Conservation (phyloP, 768 basidiomycete species). For the Russula ochroleuca region DNA sequence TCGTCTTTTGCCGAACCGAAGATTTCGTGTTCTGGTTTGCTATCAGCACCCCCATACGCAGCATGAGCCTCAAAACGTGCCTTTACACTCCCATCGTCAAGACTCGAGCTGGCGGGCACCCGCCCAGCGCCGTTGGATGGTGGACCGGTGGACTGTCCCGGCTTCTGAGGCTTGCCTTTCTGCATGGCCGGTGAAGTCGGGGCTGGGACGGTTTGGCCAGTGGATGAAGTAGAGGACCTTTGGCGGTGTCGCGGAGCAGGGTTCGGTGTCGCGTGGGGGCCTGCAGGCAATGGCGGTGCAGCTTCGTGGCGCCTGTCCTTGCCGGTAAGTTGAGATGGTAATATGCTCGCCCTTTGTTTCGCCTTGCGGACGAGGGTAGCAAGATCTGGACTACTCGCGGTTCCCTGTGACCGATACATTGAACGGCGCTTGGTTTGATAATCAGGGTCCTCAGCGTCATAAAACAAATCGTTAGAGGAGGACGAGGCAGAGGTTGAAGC, state of each 20-base stretch:
- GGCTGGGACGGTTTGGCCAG: conserved; percentile 32
- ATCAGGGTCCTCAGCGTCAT: conserved; percentile 63
- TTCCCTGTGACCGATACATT: conserved; percentile 84
- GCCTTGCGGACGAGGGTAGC: conserved; percentile 83
- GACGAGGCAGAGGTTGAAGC: conserved; percentile 45
- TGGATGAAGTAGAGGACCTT: conserved; percentile 42
- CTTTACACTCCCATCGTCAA: conserved; percentile 43
- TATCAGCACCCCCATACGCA: conserved; percentile 18
- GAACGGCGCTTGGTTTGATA: conserved; percentile 74
- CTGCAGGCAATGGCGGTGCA: conserved; percentile 44
- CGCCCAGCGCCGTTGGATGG: conserved; percentile 41
- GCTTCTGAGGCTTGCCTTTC: conserved; percentile 29
- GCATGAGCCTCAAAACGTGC: conserved; percentile 36
- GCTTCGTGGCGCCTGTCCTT: conserved; percentile 38
- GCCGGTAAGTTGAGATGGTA: conserved; percentile 37
- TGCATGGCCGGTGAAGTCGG: conserved; percentile 32
- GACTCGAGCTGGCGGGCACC: conserved; percentile 46
- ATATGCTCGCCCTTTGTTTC: conserved; percentile 56
- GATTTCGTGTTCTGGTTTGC: conserved; percentile 46
- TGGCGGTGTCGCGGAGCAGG: conserved; percentile 34
- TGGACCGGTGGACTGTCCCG: conserved; percentile 10
- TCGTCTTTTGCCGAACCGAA: conserved; percentile 74
- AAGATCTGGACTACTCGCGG: conserved; percentile 87
- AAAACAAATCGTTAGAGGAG: conserved; percentile 55
- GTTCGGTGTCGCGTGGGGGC: conserved; percentile 12